Conservation (phyloP, 805 yeast genomes). For the Torulaspora quercuum region DNA sequence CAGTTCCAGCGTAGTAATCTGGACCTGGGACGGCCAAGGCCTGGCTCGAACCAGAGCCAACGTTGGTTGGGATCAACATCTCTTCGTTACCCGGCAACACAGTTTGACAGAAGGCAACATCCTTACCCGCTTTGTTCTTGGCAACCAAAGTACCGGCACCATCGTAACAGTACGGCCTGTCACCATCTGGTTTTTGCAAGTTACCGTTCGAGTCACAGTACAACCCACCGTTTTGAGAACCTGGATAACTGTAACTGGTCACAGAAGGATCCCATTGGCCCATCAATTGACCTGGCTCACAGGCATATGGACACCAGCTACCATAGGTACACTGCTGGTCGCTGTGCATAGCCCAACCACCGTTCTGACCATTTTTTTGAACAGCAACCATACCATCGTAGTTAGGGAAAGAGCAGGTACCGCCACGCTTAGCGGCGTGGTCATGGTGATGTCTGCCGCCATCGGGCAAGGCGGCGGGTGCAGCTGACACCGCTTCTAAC, state of each 20-base stretch:
- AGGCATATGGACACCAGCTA: conserved; percentile 87
- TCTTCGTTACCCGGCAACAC: conserved; percentile 93
- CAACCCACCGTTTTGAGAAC: conserved; percentile 79
- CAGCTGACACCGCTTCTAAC: conserved; percentile 9
- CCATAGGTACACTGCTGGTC: conserved; percentile 73
- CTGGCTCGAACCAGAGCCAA: conserved; percentile 46
- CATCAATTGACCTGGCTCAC: conserved; percentile 82
- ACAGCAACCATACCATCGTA: conserved; percentile 67
- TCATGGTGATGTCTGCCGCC: conserved; percentile 24
- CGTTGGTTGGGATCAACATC: conserved; percentile 82
- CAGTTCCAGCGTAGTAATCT: conserved; percentile 79
- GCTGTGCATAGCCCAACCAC: conserved; percentile 84
- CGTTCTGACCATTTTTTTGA: conserved; percentile 54
- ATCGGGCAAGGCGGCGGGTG: conserved; percentile 21
- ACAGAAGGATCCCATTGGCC: conserved; percentile 83
- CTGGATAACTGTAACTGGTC: conserved; percentile 71
- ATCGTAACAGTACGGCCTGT: conserved; percentile 62
- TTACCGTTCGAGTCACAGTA: conserved; percentile 71
- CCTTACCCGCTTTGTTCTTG: conserved; percentile 50
- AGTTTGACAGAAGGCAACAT: conserved; percentile 87
- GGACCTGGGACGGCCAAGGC: conserved; percentile 81
- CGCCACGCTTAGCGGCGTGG: conserved; percentile 30
- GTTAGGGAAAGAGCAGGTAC: conserved; percentile 65
- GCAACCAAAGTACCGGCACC: conserved; percentile 75
- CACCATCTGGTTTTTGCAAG: conserved; percentile 56